Base-by-base conservation (phyloP, 352 stramenopile species). In the Pelagophyceae sp. region DNA sequence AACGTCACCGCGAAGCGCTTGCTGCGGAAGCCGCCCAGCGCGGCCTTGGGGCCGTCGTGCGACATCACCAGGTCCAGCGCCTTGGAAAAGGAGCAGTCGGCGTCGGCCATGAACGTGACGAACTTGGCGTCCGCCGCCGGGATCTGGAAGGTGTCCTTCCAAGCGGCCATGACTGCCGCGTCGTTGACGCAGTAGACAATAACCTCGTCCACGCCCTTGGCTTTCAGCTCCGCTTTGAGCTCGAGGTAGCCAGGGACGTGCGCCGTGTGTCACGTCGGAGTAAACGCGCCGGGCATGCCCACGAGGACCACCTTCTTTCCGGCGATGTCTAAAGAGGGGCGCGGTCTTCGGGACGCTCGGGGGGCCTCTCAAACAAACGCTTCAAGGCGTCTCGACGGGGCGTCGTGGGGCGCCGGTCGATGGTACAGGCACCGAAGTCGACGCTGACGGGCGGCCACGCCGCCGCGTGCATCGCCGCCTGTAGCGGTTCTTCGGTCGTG, bases 1-100 rank as follows among this genome's bases (percentile, higher is more conserved):
- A 58, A 31, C 25, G 6, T 54, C 35, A 31, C 35, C 35, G 35
- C 33, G 67, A 54, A 54, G 67, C 67, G 67, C 38, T 54, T 51
- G 15, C 35, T 60, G 2, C 35, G 20, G 79, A 90, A 97, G 76
- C 95, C 95, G 80, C 99, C 99, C 85, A 99, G 99, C 80, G 88
- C 95, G 81, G 93, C 93, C 82, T 93, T 93, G 35, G 89, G 88
- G 70, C 90, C 89, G 77, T 93, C 87, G 82, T 93, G 93, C 84
- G 98, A 94, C 38, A 84, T 38, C 35, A 82, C 80, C 77, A 85
- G 79, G 40, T 83, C 80, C 20, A 84, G 54, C n/a, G 71, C 71
- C 25, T 40, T 38, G 0, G 80, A 83, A 31, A 85, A 65, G 11
- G 40, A 72, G 33, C 75, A 80, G 32, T 51, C 38, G 23, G 80